Evolutionary conservation across 257 asterid genomes (phyloP).

Genomic region (Solanum okadae): DNA sequence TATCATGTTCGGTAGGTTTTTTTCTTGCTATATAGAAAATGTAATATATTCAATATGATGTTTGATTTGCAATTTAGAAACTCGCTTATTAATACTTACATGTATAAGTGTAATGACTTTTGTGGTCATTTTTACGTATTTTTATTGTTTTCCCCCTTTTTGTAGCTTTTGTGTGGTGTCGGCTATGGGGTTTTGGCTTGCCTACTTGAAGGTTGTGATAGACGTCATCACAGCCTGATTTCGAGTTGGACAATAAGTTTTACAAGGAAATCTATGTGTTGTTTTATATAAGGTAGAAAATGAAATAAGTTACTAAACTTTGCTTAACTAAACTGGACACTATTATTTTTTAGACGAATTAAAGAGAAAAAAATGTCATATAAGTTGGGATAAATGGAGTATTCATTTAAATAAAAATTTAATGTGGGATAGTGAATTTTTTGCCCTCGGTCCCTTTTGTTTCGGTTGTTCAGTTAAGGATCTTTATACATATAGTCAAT

Average conservation of each 20-base stretch:
- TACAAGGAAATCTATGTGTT: not conserved
- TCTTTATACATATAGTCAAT: not conserved
- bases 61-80: not conserved
- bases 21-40: not conserved
- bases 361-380: not conserved
- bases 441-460: not conserved
- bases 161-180: not conserved
- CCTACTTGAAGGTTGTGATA: not conserved
- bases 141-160: not conserved
- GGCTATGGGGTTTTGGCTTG: not conserved
- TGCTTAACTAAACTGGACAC: not conserved
- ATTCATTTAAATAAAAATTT: not conserved
- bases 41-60: not conserved
- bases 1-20: not conserved
- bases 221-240: too few species aligned
- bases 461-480: not conserved
- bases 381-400: not conserved
- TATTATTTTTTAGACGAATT: rapidly evolving
- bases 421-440: not conserved
- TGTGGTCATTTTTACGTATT: too few species aligned
- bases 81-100: not conserved
- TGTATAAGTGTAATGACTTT: not conserved
- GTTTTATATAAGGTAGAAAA: not conserved
- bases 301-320: not conserved
- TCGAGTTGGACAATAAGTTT: not conserved